Evolutionary conservation across 2,329 filamentous ascomycete genomes (phyloP).

Genomic region (Fusarium lyarnte): DNA sequence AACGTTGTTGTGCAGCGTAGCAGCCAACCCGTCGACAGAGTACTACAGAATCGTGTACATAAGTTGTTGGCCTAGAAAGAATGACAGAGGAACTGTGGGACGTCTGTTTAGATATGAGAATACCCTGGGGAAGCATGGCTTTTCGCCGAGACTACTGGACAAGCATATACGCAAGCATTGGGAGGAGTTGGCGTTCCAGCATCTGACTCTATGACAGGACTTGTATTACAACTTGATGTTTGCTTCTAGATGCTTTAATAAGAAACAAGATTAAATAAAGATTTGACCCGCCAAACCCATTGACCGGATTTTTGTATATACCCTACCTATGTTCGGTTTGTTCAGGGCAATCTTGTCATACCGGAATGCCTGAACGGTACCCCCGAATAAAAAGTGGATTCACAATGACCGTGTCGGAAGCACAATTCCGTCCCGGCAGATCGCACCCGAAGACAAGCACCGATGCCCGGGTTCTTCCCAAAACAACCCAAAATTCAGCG

Average conservation of each 20-base stretch:
- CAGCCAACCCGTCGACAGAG: conserved; percentile 51
- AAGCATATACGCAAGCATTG: conserved; percentile 32
- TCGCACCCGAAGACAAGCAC: neutral
- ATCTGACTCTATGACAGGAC: conserved; percentile 6
- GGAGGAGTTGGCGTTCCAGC: conserved; percentile 31
- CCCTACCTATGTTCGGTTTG: too few relatives aligned
- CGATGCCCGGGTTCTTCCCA: neutral
- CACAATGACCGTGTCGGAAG: conserved; percentile 25
- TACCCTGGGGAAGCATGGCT: conserved; percentile 25
- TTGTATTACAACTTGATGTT: neutral
- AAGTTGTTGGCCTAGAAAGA: conserved; percentile 44
- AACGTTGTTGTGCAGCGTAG: conserved; percentile 65
- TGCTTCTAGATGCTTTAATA: conserved; percentile 7
- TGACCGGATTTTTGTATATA: neutral
- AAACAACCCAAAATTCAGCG: neutral
- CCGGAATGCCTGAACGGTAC: neutral
- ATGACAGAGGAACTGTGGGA: neutral
- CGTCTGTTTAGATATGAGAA: conserved; percentile 18
- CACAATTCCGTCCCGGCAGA: conserved; percentile 21
- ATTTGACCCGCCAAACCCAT: neutral
- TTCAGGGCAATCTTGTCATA: neutral
- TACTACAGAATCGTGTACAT: conserved; percentile 51
- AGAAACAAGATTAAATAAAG: neutral
- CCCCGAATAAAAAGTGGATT: conserved; percentile 26
- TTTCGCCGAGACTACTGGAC: conserved; percentile 9